phyloP scores from a whole-genome alignment of 1,284 basidiomycete species.

The Spongispora temasekensis region DNA sequence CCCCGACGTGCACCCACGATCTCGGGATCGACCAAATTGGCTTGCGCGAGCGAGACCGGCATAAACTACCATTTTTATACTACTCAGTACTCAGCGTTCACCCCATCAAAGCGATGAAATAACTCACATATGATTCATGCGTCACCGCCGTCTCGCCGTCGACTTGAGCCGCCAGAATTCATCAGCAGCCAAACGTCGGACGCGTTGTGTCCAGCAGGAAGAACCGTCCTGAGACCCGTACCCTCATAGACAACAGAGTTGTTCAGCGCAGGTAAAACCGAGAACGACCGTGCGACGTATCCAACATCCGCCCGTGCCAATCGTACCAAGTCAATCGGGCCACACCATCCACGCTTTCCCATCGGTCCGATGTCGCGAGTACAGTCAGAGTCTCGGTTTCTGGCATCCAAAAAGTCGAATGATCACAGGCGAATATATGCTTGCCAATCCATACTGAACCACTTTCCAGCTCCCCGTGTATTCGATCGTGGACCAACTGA shows the following conservation, averaged over 20 bases:
- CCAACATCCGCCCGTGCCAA: conserved; percentile 49
- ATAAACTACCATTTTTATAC: conserved; percentile 43
- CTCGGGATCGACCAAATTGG: conserved; percentile 47
- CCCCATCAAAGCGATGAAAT: background rate
- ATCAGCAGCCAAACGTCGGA: conserved; percentile 54
- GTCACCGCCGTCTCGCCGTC: conserved; percentile 45
- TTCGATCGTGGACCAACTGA: background rate
- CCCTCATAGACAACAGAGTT: conserved; percentile 47
- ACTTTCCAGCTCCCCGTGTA: background rate
- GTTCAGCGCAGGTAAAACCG: conserved; percentile 50
- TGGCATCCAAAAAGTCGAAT: conserved; percentile 56
- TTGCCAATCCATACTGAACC: conserved; percentile 44
- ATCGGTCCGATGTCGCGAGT: conserved; percentile 52
- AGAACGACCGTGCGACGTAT: conserved; percentile 42
- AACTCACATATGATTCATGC: conserved; percentile 54
- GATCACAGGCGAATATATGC: conserved; percentile 49
- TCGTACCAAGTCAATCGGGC: conserved; percentile 34
- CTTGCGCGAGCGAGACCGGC: too few species aligned
- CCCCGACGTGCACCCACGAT: conserved; percentile 39
- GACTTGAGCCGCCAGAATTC: conserved; percentile 48
- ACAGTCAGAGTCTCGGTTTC: conserved; percentile 26
- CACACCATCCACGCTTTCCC: conserved; percentile 48
- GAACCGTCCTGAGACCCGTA: conserved; percentile 44
- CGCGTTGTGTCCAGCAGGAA: conserved; percentile 44
- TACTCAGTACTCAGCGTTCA: background rate